Evolutionary conservation across 306 rosid genomes (phyloP).

Genomic region (Malus orientalis): DNA sequence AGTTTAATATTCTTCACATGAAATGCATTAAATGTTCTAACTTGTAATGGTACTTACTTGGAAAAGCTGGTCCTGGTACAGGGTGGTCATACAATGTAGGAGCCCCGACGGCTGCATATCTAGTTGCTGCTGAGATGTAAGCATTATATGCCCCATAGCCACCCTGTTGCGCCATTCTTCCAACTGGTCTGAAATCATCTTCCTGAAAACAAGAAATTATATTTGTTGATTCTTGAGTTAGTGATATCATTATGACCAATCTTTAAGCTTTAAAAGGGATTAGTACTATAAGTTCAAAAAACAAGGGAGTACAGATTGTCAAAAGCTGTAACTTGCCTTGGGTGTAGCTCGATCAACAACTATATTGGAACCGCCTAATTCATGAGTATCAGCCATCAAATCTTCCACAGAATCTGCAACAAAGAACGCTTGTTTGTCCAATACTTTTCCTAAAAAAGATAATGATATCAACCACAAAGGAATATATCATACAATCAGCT

Average conservation of each 20-base stretch:
- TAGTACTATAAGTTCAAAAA: not conserved
- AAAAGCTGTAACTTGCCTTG: conserved; percentile 53
- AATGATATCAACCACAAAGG: not conserved
- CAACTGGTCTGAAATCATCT: conserved; percentile 74
- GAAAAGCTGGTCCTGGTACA: conserved; percentile 54
- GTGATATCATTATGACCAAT: not conserved
- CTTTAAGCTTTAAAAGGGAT: not conserved
- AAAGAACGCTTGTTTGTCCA: conserved; percentile 7
- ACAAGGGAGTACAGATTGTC: not conserved
- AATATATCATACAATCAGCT: not conserved
- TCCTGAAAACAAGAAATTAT: conserved; percentile 45
- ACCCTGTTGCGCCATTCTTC: conserved; percentile 66
- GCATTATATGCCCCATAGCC: conserved; percentile 98
- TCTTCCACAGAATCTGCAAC: conserved; percentile 83
- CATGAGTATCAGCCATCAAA: conserved; percentile 90
- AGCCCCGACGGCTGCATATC: conserved; percentile 96
- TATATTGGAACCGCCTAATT: conserved; percentile 76
- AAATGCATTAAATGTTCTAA: conserved; percentile 4
- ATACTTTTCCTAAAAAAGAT: not conserved
- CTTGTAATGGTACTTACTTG: conserved; percentile 51
- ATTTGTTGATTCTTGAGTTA: conserved; percentile 3
- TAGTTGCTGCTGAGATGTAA: conserved; percentile 87
- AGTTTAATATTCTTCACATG: not conserved
- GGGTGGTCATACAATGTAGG: conserved; percentile 91
- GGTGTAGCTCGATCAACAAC: conserved; percentile 99